Evolutionary conservation across 805 yeast genomes (phyloP), one percentile per base, ranked within the genome.

Genomic region (Wickerhamiella siamensis): DNA sequence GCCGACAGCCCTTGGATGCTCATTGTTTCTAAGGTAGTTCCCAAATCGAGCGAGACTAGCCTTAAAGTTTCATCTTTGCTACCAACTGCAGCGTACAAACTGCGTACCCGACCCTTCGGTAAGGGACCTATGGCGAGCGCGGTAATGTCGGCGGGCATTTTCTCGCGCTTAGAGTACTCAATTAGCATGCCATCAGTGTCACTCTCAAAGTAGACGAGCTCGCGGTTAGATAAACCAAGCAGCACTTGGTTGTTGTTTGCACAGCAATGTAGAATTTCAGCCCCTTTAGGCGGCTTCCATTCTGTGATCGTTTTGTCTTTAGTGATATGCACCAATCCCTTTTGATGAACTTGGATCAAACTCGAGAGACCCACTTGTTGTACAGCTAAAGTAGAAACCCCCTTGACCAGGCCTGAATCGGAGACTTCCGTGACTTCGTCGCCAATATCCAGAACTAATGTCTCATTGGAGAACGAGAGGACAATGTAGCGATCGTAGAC

Each of bases 261-360:
- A 1, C 82, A 55, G 0, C 83, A 78, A n/a, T 65, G 61, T 0
- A 71, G 52, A 32, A 91, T 68, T 19, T 70, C 64, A 17, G 77
- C 72, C 2, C 91, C 94, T 0, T 78, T 75, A 0, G 95, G 94
- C 1, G 94, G 83, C 22, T 59, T 64, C 97, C 97, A 91, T 47
- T 79, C 79, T 12, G 68, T 60, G n/a, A 60, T 56, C n/a, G 53
- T 48, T 22, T 51, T 51, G 16, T 51, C 50, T 43, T 56, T 48
- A 31, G 57, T 52, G 3, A 79, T 62, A 50, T 80, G 83, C 14
- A 79, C 66, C 18, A 88, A 63, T 4, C 91, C 94, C 46, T 72
- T 67, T 0, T 74, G 49, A 55, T 82, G 81, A 1, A 88, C 68
- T 56, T 88, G 98, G 4, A 79, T 71, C 0, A 86, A 56, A 0